Conservation (phyloP, 495 filamentous ascomycete genomes). For the Aspergillus affinis region DNA sequence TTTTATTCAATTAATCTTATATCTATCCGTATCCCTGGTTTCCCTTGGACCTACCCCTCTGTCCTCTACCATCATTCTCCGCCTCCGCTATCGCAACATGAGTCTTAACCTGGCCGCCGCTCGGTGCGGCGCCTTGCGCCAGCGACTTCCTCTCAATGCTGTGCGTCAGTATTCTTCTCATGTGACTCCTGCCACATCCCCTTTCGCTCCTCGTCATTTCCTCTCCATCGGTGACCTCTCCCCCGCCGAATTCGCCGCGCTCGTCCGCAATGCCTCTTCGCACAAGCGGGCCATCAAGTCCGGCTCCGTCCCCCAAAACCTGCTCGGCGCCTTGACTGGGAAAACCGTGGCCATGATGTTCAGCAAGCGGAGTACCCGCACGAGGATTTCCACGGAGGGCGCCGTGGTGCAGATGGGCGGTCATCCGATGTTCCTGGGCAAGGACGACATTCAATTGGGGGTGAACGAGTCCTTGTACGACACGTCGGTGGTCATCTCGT, state of each 20-base stretch:
- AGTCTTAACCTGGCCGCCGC: constrained; percentile 53
- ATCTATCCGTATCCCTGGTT: background rate
- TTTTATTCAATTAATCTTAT: background rate
- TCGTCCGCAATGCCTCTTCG: constrained; percentile 75
- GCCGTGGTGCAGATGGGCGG: constrained; percentile 82
- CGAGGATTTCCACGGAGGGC: constrained; percentile 86
- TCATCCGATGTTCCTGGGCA: constrained; percentile 93
- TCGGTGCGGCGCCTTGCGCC: constrained; percentile 33
- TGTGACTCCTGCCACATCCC: constrained; percentile 41
- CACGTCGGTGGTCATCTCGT: constrained; percentile 83
- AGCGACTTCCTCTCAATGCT: constrained; percentile 33
- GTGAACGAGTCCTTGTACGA: constrained; percentile 94
- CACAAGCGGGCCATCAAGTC: constrained; percentile 80
- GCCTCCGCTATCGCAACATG: constrained; percentile 32
- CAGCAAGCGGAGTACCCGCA: constrained; percentile 90
- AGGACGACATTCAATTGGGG: constrained; percentile 92
- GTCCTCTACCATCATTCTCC: background rate
- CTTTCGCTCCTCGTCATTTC: constrained; percentile 71
- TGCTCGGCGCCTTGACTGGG: constrained; percentile 59
- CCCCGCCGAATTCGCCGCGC: constrained; percentile 70
- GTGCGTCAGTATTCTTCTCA: constrained; percentile 41
- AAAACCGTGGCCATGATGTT: constrained; percentile 94
- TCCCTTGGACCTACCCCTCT: too few relatives aligned
- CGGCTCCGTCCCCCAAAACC: constrained; percentile 56
- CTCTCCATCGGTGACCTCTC: constrained; percentile 87